Evolutionary conservation across 1,284 basidiomycete genomes (phyloP), one percentile per base, ranked within the genome.

Genomic region (Papiliotrema laurentii): DNA sequence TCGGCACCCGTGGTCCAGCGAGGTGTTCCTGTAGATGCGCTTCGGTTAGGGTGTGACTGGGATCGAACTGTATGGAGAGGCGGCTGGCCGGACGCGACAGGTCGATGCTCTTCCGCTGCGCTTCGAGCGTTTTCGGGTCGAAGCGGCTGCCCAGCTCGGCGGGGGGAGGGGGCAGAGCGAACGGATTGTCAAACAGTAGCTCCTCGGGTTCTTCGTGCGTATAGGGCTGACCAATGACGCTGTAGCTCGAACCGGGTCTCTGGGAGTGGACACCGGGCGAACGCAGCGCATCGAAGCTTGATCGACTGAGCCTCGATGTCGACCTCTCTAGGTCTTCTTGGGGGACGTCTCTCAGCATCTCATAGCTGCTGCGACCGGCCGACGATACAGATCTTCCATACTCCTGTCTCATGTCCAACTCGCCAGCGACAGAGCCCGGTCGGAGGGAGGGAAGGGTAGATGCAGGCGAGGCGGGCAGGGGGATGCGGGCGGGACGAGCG

Each of bases 81-180:
- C 49, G 37, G 38, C 18, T 30, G 10, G 5, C 16, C 4, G 21
- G 38, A 27, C 36, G 34, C 14, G 45, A 31, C 4, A 18, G 25
- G 33, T 47, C 34, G 14, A 31, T 45, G 16, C 40, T 35, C 26
- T 45, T 43, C 18, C 60, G 45, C 44, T 61, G 63, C 24, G 49
- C 48, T 21, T 59, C 48, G 11, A 64, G 30, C 7, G 50, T 42
- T 43, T 69, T 69, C 0, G 72, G 72, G 47, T 71, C 69, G 51
- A 72, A 73, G 1, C 66, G 48, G 0, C 66, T 68, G 2, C 64
- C 60, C 21, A 64, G 37, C 24, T 60, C 59, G 3, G 61, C 54
- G 0, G 64, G 60, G 6, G 68, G 71, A 24, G 66, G 59, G 19
- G 71, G 66, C 4, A 71, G 38, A 22, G 71, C 66, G 48, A 74